These are phyloP conservation scores for Echites panduratus DNA, from an alignment of 257 asterid genomes.

Conservation along the genomic window DNA sequence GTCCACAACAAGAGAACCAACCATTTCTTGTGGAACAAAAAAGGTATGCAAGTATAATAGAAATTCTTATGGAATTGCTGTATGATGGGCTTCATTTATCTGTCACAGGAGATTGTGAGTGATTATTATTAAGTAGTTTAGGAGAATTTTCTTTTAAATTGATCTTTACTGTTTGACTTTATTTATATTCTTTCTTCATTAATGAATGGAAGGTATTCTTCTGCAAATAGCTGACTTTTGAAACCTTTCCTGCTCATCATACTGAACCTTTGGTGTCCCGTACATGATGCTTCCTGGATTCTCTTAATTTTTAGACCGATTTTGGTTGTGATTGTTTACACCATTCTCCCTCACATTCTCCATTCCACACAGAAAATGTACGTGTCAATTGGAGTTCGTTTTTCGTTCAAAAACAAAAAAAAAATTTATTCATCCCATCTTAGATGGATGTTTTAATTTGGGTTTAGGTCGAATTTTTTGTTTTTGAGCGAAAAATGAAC, in stretches of 20 bases:
- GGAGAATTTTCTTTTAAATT: neutral
- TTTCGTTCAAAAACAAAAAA: too few species aligned
- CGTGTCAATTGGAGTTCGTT: too few species aligned
- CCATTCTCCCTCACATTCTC: too few species aligned
- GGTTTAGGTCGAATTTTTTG: too few species aligned
- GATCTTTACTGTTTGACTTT: neutral
- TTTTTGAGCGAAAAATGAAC: too few species aligned
- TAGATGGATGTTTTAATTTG: too few species aligned
- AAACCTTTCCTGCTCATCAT: neutral
- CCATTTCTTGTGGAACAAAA: constrained; percentile 20
- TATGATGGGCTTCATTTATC: neutral
- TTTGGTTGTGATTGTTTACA: too few species aligned
- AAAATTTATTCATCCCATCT: too few species aligned
- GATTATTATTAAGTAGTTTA: neutral
- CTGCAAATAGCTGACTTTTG: neutral
- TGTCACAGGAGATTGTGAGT: neutral
- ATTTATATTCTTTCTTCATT: neutral
- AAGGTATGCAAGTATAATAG: constrained; percentile 6
- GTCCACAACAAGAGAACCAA: constrained; percentile 13
- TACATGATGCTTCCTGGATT: neutral
- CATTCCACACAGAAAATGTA: too few species aligned
- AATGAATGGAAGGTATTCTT: neutral
- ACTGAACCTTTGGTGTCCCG: neutral
- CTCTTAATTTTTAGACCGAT: neutral
- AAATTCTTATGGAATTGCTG: neutral